Percentiles rank a stretch among this genome's conserved stretches.
Evolutionary conservation across 2,329 filamentous ascomycete genomes (phyloP).

Genomic region (Sclerotinia trifoliorum): DNA sequence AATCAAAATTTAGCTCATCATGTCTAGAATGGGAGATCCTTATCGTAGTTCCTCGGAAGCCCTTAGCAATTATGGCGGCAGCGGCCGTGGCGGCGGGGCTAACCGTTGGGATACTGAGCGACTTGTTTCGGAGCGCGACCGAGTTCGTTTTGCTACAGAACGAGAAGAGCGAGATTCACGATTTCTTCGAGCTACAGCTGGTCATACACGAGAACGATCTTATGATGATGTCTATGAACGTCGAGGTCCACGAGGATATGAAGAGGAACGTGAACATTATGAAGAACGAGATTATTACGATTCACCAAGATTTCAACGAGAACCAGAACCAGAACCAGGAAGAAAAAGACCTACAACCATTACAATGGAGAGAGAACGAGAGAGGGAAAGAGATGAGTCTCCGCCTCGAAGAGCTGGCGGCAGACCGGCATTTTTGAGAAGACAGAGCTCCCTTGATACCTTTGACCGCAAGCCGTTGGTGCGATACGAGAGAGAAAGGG

Average conservation of each 20-base stretch:
- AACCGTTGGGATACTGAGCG: slow-evolving; percentile 57
- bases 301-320: slow-evolving; percentile 38
- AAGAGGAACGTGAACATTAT: slow-evolving; percentile 40
- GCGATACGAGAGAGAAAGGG: slow-evolving; percentile 41
- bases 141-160: slow-evolving; percentile 42
- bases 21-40: slow-evolving; percentile 37
- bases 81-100: slow-evolving; percentile 30
- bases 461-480: slow-evolving; percentile 73
- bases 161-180: slow-evolving; percentile 52
- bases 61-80: slow-evolving; percentile 40
- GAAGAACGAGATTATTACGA: slow-evolving; percentile 47
- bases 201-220: slow-evolving; percentile 47
- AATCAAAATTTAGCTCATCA: slow-evolving; percentile 16
- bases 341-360: slow-evolving; percentile 40
- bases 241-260: slow-evolving; percentile 39
- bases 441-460: slow-evolving; percentile 87
- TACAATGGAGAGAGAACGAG: slow-evolving; percentile 34
- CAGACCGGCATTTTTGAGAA: slow-evolving; percentile 68
- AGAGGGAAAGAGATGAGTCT: slow-evolving; percentile 32
- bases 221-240: slow-evolving; percentile 52
- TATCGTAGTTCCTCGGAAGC: slow-evolving; percentile 39
- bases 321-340: slow-evolving; percentile 44
- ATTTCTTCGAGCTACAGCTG: slow-evolving; percentile 44
- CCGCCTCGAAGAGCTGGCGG: slow-evolving; percentile 42
- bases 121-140: slow-evolving; percentile 47